These are phyloP conservation scores for Pittosporum tobira DNA, from an alignment of 129 eudicot genomes.

Conservation along the genomic window DNA sequence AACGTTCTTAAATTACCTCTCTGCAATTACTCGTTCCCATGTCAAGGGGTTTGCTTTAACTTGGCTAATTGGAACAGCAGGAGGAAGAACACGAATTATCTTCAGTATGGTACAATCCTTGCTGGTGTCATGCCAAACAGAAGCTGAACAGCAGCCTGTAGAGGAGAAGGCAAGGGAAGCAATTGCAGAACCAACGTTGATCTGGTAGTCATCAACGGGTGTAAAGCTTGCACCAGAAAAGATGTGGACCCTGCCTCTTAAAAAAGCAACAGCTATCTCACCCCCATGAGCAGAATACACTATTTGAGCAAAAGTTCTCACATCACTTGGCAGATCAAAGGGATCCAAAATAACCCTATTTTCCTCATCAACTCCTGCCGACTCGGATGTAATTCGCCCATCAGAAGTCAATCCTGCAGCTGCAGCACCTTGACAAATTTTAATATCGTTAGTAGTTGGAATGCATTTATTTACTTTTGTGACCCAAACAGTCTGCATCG, in stretches of 20 bases:
- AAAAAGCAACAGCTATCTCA: conserved; percentile 93
- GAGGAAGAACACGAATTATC: conserved; percentile 93
- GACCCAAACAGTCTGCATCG: conserved; percentile 98
- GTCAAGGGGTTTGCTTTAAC: conserved; percentile 69
- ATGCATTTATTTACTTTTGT: conserved; percentile 88
- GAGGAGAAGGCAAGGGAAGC: conserved; percentile 99
- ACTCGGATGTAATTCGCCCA: conserved; percentile 41
- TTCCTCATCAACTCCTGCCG: conserved; percentile 40
- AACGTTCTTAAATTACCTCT: conserved; percentile 44
- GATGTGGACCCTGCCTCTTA: conserved; percentile 81
- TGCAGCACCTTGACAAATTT: too few relatives aligned
- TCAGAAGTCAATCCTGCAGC: too few relatives aligned
- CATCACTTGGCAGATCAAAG: conserved; percentile 95
- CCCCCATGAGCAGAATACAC: conserved; percentile 99
- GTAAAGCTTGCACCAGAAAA: conserved; percentile 79
- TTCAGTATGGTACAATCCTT: conserved; percentile 77
- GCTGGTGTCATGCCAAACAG: conserved; percentile 88
- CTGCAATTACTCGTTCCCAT: conserved; percentile 99
- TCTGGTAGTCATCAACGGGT: conserved; percentile 82
- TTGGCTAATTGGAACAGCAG: conserved; percentile 74
- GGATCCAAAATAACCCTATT: conserved; percentile 82
- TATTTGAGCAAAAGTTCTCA: conserved; percentile 87
- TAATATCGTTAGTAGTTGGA: conserved; percentile 63
- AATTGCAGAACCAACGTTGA: conserved; percentile 84
- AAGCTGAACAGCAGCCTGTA: conserved; percentile 98